Percentiles rank a stretch among this genome's conserved stretches.
Conservation (phyloP, 1,284 basidiomycete genomes). For the Tylopilus orsonianus region DNA sequence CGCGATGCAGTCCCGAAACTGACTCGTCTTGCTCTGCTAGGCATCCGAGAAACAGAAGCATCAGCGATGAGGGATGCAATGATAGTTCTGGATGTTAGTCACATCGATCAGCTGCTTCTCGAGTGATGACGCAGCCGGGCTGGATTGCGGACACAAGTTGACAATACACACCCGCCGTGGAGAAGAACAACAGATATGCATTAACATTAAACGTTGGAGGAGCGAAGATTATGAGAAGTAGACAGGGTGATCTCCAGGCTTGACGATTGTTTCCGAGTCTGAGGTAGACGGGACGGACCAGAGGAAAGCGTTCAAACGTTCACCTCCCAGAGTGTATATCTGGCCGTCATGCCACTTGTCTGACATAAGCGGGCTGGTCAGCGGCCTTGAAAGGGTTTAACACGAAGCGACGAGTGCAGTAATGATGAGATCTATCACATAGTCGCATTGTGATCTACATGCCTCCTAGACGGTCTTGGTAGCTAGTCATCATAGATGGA, state of each 20-base stretch:
- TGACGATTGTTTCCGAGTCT: too few species aligned
- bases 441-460: too few species aligned
- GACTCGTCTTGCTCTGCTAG: conserved; percentile 12
- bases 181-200: conserved; percentile 4
- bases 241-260: too few species aligned
- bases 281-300: too few species aligned
- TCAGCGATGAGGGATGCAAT: not conserved
- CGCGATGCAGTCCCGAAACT: conserved; percentile 27
- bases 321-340: too few species aligned
- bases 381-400: conserved; percentile 65
- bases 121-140: not conserved
- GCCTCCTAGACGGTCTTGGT: conserved; percentile 4
- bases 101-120: too few species aligned
- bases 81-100: conserved; percentile 8
- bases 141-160: not conserved
- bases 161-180: not conserved
- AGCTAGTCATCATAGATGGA: conserved; percentile 73
- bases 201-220: conserved; percentile 2
- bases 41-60: not conserved
- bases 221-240: too few species aligned
- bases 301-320: too few species aligned
- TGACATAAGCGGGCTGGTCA: too few species aligned
- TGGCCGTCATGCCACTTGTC: too few species aligned
- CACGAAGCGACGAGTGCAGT: conserved; percentile 34
- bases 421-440: not conserved